Conservation (phyloP, 352 stramenopile species). For the Achlya hypogyna region DNA sequence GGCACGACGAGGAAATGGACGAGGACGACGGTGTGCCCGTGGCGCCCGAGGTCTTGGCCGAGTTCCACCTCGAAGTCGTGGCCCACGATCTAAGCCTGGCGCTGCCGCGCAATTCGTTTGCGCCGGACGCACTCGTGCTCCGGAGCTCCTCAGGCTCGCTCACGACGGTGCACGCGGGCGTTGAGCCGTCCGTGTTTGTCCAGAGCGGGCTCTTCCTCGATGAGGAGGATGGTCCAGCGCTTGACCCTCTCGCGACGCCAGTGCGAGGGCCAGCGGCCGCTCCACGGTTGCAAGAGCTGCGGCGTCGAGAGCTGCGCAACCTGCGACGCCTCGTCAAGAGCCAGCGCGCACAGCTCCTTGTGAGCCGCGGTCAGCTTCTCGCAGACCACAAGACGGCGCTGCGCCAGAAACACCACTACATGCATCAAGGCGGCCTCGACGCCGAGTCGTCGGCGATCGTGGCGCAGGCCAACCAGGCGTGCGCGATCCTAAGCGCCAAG, state of each 20-base stretch:
- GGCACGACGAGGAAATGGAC: constrained; percentile 12
- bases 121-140: constrained; percentile 59
- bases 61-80: constrained; percentile 40
- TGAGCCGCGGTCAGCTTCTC: constrained; percentile 70
- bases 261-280: constrained; percentile 31
- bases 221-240: constrained; percentile 27
- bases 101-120: constrained; percentile 73
- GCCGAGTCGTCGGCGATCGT: background rate
- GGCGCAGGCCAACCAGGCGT: constrained; percentile 5
- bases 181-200: constrained; percentile 59
- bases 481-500: constrained; percentile 1
- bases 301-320: constrained; percentile 57
- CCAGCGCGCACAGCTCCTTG: constrained; percentile 68
- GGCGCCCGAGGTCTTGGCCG: background rate
- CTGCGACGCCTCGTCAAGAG: constrained; percentile 72
- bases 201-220: constrained; percentile 62
- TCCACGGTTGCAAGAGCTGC: constrained; percentile 46
- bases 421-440: constrained; percentile 3
- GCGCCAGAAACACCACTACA: constrained; percentile 5
- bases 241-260: constrained; percentile 31
- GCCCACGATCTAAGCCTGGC: constrained; percentile 73
- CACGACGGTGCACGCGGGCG: constrained; percentile 58
- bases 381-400: constrained; percentile 65
- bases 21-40: background rate
- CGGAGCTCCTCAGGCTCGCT: constrained; percentile 62